phyloP scores from a whole-genome alignment of 805 yeast species.

The Saccharomycopsis synnaedendra region DNA sequence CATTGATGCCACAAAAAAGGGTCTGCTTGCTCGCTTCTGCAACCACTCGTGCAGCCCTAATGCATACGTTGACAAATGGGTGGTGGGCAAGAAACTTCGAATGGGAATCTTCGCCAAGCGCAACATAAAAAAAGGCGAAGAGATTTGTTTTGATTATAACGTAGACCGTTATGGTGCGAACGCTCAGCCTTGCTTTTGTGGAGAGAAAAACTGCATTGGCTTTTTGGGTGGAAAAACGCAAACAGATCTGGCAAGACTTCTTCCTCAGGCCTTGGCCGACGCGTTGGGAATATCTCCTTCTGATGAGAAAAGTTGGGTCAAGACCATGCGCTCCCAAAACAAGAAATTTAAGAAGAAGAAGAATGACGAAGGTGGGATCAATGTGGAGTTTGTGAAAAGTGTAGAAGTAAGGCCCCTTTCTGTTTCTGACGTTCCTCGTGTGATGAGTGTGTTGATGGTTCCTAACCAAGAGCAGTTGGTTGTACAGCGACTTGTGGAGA shows the following conservation, averaged over 20 bases:
- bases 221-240: conserved; percentile 95
- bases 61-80: conserved; percentile 95
- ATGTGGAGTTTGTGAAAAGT: conserved; percentile 51
- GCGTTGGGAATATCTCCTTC: conserved; percentile 69
- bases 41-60: conserved; percentile 95
- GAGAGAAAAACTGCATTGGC: conserved; percentile 84
- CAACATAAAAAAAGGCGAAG: conserved; percentile 65
- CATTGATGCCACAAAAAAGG: conserved; percentile 87
- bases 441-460: conserved; percentile 74
- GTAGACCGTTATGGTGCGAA: conserved; percentile 95
- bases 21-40: conserved; percentile 82
- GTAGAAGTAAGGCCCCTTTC: conserved; percentile 41
- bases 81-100: conserved; percentile 75
- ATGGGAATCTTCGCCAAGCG: conserved; percentile 88
- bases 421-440: conserved; percentile 52
- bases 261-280: conserved; percentile 76
- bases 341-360: conserved; percentile 35
- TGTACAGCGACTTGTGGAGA: conserved; percentile 51
- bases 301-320: conserved; percentile 64
- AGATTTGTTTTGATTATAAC: conserved; percentile 47
- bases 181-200: conserved; percentile 91
- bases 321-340: conserved; percentile 39
- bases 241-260: conserved; percentile 75
- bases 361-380: conserved; percentile 44
- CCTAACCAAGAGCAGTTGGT: conserved; percentile 51